Percentiles rank a stretch among this genome's conserved stretches.
phyloP scores from a whole-genome alignment of 2,329 filamentous ascomycete genomes.

The Madurella mycetomatis region DNA sequence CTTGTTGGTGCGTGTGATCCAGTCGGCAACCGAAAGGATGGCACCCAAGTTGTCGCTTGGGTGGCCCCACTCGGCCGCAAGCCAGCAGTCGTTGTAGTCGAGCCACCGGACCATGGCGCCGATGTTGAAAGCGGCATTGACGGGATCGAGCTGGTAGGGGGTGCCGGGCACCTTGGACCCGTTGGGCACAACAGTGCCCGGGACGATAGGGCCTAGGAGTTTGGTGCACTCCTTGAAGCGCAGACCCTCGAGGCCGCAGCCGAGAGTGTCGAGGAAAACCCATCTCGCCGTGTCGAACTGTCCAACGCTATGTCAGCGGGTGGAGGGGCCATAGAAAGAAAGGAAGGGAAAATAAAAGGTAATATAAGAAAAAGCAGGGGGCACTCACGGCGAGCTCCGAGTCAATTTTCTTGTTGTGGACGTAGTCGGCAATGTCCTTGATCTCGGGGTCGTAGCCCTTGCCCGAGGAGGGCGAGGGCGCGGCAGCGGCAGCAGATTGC shows the following conservation, averaged over 20 bases:
- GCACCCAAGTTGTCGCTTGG: constrained; percentile 97
- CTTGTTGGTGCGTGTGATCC: constrained; percentile 87
- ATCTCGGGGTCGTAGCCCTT: constrained; percentile 86
- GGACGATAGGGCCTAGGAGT: constrained; percentile 85
- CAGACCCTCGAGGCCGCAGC: constrained; percentile 92
- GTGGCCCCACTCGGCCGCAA: constrained; percentile 98
- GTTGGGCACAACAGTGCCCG: constrained; percentile 86
- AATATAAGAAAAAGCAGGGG: neutral
- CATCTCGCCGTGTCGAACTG: constrained; percentile 94
- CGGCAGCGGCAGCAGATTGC: constrained; percentile 42
- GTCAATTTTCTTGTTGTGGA: constrained; percentile 85
- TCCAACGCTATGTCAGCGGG: constrained; percentile 12
- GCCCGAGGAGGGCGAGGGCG: constrained; percentile 39
- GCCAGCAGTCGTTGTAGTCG: constrained; percentile 99
- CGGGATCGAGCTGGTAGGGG: constrained; percentile 87
- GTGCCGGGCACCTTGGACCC: constrained; percentile 89
- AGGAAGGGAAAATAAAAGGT: neutral
- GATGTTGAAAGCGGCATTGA: constrained; percentile 97
- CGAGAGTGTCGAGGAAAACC: constrained; percentile 94
- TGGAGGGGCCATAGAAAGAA: constrained; percentile 21
- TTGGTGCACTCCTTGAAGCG: constrained; percentile 95
- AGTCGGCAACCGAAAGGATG: constrained; percentile 94
- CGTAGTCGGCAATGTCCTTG: constrained; percentile 89
- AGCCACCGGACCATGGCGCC: constrained; percentile 98
- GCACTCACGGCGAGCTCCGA: constrained; percentile 84